These are phyloP conservation scores for Schoenoplectus triqueter DNA, from an alignment of 202 grass and related monocot genomes.

Conservation along the genomic window DNA sequence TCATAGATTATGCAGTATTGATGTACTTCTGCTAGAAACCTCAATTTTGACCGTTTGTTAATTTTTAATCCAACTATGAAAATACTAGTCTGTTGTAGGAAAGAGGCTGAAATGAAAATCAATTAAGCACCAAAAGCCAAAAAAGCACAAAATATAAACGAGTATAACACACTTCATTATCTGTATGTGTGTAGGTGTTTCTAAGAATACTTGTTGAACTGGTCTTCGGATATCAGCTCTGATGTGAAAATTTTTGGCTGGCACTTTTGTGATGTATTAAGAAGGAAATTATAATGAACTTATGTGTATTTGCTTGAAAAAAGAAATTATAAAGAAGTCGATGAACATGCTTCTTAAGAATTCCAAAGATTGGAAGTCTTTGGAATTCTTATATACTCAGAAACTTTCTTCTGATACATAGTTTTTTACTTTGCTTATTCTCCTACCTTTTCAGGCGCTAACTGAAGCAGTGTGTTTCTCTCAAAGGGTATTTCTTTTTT, in stretches of 20 bases:
- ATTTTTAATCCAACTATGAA: background rate
- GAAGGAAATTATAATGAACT: slow-evolving; percentile 21
- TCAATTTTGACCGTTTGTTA: background rate
- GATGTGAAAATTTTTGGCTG: slow-evolving; percentile 12
- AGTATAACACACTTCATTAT: background rate
- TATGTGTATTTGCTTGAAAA: background rate
- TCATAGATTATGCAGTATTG: background rate
- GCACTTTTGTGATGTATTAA: background rate
- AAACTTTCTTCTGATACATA: slow-evolving; percentile 29
- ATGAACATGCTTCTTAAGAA: background rate
- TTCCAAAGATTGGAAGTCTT: background rate
- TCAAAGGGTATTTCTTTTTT: slow-evolving; percentile 72
- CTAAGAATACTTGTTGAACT: slow-evolving; percentile 14
- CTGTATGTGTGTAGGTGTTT: background rate
- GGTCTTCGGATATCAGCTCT: background rate
- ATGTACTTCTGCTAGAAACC: background rate
- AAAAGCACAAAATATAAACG: background rate
- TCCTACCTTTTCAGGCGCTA: slow-evolving; percentile 73
- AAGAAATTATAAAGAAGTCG: slow-evolving; percentile 4
- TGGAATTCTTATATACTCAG: background rate
- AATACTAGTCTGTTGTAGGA: background rate
- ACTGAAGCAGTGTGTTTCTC: slow-evolving; percentile 93
- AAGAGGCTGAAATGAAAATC: background rate
- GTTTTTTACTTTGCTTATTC: slow-evolving; percentile 33
- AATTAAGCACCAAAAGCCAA: slow-evolving; percentile 1